Percentiles rank a stretch among this genome's conserved stretches.
Evolutionary conservation across 2,329 filamentous ascomycete species (phyloP).

Genomic region (Neobulgaria alba): DNA sequence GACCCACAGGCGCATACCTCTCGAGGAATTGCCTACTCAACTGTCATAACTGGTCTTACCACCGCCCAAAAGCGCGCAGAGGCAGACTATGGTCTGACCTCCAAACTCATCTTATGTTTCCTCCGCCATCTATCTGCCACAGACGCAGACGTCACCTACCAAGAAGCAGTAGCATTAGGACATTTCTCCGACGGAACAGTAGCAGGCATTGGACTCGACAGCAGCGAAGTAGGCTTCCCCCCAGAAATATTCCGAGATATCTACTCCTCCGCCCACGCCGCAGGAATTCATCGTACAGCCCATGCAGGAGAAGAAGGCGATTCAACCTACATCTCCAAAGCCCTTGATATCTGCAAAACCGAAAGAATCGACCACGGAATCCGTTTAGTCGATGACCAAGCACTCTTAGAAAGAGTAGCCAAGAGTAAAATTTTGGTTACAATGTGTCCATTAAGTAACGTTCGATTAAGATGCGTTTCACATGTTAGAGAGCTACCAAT

Average conservation of each 20-base stretch:
- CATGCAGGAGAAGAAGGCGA: slow-evolving; percentile 73
- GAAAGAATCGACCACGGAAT: slow-evolving; percentile 70
- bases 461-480: slow-evolving; percentile 41
- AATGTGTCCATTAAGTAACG: slow-evolving; percentile 67
- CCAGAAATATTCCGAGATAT: slow-evolving; percentile 53
- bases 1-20: slow-evolving; percentile 67
- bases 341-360: slow-evolving; percentile 53
- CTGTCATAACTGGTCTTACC: slow-evolving; percentile 54
- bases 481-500: slow-evolving; percentile 38
- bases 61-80: slow-evolving; percentile 52
- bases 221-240: slow-evolving; percentile 48
- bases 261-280: slow-evolving; percentile 44
- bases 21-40: slow-evolving; percentile 54
- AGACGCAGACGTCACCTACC: slow-evolving; percentile 42
- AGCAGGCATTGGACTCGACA: slow-evolving; percentile 58
- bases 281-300: slow-evolving; percentile 55
- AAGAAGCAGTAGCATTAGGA: slow-evolving; percentile 33
- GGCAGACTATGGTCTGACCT: slow-evolving; percentile 53
- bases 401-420: slow-evolving; percentile 50
- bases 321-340: slow-evolving; percentile 52
- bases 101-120: slow-evolving; percentile 63
- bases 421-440: slow-evolving; percentile 52
- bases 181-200: slow-evolving; percentile 45
- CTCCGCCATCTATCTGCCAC: slow-evolving; percentile 58
- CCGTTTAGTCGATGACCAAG: slow-evolving; percentile 50